Conservation (phyloP, 2,329 filamentous ascomycete genomes). For the Curvularia hawaiiensis region DNA sequence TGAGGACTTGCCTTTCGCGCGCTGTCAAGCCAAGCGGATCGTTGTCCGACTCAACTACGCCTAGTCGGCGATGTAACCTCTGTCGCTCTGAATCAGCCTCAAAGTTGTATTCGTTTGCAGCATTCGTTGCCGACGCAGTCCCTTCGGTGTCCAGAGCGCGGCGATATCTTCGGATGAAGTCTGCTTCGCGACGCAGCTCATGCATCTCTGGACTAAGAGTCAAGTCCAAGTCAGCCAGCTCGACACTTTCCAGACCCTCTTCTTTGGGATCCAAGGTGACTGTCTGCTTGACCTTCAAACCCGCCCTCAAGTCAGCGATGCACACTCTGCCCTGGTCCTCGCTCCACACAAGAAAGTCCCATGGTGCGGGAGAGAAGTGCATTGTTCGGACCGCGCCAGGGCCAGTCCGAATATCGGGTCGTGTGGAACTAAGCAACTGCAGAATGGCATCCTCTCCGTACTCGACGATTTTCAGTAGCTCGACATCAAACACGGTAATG, state of each 20-base stretch:
- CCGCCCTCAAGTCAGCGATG: constrained; percentile 72
- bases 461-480: constrained; percentile 49
- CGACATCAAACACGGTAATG: constrained; percentile 74
- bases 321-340: constrained; percentile 82
- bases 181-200: constrained; percentile 55
- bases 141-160: constrained; percentile 47
- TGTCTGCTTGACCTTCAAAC: constrained; percentile 71
- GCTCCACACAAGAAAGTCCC: constrained; percentile 91
- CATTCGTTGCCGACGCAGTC: constrained; percentile 44
- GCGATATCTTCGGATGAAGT: constrained; percentile 51
- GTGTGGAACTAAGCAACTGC: constrained; percentile 77
- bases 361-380: constrained; percentile 87
- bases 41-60: constrained; percentile 48
- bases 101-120: constrained; percentile 50
- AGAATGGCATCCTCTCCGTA: constrained; percentile 67
- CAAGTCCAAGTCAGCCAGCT: constrained; percentile 58
- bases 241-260: constrained; percentile 61
- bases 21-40: constrained; percentile 54
- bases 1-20: constrained; percentile 53
- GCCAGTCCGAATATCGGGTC: constrained; percentile 64
- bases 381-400: constrained; percentile 86
- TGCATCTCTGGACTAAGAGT: constrained; percentile 49
- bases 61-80: constrained; percentile 41
- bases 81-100: constrained; percentile 46
- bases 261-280: constrained; percentile 66